A percentile compares a stretch with the other conserved stretches of the same genome.
phyloP scores from a whole-genome alignment of 257 asterid species.

The Ocimum tenuiflorum region DNA sequence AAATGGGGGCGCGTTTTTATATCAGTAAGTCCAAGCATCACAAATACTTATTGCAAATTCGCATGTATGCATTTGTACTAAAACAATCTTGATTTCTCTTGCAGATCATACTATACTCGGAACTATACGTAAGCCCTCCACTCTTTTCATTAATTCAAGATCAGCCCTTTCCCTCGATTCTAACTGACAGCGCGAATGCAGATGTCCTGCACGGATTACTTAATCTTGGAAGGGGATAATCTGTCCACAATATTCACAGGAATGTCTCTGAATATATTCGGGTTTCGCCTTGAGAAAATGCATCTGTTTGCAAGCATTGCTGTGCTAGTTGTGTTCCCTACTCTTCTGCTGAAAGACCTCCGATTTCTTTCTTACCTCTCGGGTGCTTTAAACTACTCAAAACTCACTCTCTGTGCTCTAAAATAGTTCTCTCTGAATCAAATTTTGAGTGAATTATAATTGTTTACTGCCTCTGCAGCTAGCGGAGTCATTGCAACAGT shows the following conservation, averaged over 20 bases:
- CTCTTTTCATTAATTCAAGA: neutral
- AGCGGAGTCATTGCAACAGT: conserved; percentile 71
- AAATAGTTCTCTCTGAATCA: neutral
- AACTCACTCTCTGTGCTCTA: neutral
- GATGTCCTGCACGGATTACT: conserved; percentile 78
- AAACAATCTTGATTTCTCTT: conserved; percentile 13
- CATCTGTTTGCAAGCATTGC: conserved; percentile 59
- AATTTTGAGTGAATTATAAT: neutral
- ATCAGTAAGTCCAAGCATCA: conserved; percentile 40
- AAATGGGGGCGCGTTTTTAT: conserved; percentile 65
- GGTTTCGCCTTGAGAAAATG: conserved; percentile 49
- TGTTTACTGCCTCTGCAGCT: conserved; percentile 41
- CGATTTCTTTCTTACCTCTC: conserved; percentile 76
- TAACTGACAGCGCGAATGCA: conserved; percentile 27
- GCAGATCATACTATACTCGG: conserved; percentile 82
- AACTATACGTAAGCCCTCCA: conserved; percentile 62
- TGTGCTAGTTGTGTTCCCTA: conserved; percentile 60
- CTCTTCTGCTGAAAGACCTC: conserved; percentile 71
- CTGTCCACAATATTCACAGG: conserved; percentile 69
- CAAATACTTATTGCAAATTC: too few species aligned
- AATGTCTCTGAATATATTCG: conserved; percentile 42
- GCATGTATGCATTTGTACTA: conserved; percentile 8
- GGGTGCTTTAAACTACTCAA: conserved; percentile 33
- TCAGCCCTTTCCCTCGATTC: conserved; percentile 3
- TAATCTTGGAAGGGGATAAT: conserved; percentile 86